phyloP scores from a whole-genome alignment of 2,329 filamentous ascomycete species.

The Aureobasidium vineae region DNA sequence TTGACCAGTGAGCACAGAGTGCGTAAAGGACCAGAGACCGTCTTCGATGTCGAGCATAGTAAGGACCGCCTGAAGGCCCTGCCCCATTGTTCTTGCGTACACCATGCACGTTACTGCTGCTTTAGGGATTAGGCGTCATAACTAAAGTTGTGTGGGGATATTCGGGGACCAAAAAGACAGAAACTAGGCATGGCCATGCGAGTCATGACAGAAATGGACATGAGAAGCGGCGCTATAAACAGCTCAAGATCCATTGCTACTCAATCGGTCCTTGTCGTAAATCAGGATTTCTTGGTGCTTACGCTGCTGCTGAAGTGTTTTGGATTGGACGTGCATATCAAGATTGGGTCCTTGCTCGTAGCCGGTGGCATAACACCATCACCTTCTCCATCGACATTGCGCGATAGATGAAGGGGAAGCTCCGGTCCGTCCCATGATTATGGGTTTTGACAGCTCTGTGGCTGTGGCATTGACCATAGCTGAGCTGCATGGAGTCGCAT shows the following conservation, averaged over 20 bases:
- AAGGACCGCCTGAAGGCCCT: neutral
- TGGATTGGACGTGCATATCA: slow-evolving; percentile 3
- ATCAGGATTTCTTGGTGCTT: neutral
- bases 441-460: slow-evolving; percentile 16
- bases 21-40: neutral
- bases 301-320: neutral
- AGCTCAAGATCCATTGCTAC: neutral
- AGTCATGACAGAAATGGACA: neutral
- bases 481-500: neutral
- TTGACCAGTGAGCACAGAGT: neutral
- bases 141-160: slow-evolving; percentile 6
- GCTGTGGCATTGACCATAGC: neutral
- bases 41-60: neutral
- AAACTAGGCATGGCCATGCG: neutral
- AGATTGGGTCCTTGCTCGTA: neutral
- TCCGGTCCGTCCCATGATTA: slow-evolving; percentile 2
- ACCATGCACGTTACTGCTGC: neutral
- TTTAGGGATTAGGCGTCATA: neutral
- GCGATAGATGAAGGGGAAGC: neutral
- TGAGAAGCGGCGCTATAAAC: neutral
- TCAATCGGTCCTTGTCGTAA: slow-evolving; percentile 6
- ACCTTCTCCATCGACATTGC: neutral
- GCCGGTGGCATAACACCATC: neutral
- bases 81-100: neutral
- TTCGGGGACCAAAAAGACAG: neutral